Percentiles rank a stretch among this genome's conserved stretches.
Evolutionary conservation across 805 yeast genomes (phyloP).

Genomic region (Suhomyces sp.): DNA sequence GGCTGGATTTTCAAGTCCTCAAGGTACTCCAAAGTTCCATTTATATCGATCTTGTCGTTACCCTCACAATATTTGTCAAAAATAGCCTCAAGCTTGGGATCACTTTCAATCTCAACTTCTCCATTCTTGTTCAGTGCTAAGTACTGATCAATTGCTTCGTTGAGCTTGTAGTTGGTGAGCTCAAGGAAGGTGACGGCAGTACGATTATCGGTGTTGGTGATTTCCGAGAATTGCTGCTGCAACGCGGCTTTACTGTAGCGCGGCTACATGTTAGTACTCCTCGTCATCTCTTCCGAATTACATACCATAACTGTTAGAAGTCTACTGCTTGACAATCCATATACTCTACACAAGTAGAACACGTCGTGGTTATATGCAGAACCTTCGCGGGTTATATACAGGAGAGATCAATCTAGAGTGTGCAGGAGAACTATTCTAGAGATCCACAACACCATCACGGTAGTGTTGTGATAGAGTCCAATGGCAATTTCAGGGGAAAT

Average conservation of each 20-base stretch:
- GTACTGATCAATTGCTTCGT: constrained; percentile 31
- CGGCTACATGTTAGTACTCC: not conserved
- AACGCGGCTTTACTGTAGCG: constrained; percentile 10
- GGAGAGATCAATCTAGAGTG: too few species aligned
- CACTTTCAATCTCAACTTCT: constrained; percentile 1
- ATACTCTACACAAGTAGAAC: not conserved
- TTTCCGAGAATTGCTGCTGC: constrained; percentile 35
- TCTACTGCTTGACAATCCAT: not conserved
- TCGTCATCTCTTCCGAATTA: not conserved
- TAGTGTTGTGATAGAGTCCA: not conserved
- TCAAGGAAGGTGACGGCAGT: constrained; percentile 39
- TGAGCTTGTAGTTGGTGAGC: constrained; percentile 25
- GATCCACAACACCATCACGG: too few species aligned
- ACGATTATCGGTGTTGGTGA: constrained; percentile 36
- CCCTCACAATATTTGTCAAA: constrained; percentile 34
- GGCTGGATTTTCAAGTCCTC: constrained; percentile 66
- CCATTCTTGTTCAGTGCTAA: constrained; percentile 8
- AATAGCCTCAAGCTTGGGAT: constrained; percentile 22
- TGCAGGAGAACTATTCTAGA: too few species aligned
- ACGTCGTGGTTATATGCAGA: not conserved
- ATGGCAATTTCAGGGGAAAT: not conserved
- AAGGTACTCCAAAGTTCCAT: constrained; percentile 71
- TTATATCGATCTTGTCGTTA: constrained; percentile 55
- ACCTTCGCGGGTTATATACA: not conserved
- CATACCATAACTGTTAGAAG: constrained; percentile 2